A percentile compares a stretch with the other conserved stretches of the same genome.
phyloP scores from a whole-genome alignment of 306 rosid genomes.

The Carpinus fangiana region DNA sequence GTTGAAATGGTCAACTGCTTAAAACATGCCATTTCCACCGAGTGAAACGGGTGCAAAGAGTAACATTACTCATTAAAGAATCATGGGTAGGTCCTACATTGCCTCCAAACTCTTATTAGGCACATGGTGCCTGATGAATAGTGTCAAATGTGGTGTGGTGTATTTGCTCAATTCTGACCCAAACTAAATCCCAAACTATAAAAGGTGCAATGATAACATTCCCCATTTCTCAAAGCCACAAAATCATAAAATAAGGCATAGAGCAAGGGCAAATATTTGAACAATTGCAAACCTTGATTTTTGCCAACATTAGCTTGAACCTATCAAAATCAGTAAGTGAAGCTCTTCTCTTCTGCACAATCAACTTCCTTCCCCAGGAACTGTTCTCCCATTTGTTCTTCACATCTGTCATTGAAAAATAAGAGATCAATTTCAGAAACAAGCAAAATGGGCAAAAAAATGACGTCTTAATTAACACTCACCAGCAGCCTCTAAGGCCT shows the following conservation, averaged over 20 bases:
- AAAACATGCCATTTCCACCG: no score
- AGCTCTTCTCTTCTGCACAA: slow-evolving; percentile 52
- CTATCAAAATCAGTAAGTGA: slow-evolving; percentile 52
- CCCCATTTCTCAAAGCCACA: background rate
- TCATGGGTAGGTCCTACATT: background rate
- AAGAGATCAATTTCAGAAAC: slow-evolving; percentile 1
- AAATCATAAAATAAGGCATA: background rate
- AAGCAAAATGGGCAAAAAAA: background rate
- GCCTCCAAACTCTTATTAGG: no score
- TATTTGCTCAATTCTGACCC: background rate
- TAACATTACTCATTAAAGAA: background rate
- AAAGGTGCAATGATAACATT: background rate
- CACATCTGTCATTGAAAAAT: slow-evolving; percentile 35
- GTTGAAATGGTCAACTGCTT: no score
- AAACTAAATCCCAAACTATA: background rate
- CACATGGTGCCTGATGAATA: background rate
- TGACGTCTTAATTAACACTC: background rate
- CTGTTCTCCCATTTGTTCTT: slow-evolving; percentile 61
- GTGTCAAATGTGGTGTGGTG: background rate
- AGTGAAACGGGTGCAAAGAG: no score
- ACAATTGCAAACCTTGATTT: slow-evolving; percentile 41
- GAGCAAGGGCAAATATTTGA: background rate
- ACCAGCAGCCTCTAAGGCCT: slow-evolving; percentile 54
- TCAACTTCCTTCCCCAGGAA: slow-evolving; percentile 58
- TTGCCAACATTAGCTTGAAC: slow-evolving; percentile 59